These are phyloP conservation scores for Talaromyces wortmannii DNA, from an alignment of 495 filamentous ascomycete species.

Conservation along the genomic window DNA sequence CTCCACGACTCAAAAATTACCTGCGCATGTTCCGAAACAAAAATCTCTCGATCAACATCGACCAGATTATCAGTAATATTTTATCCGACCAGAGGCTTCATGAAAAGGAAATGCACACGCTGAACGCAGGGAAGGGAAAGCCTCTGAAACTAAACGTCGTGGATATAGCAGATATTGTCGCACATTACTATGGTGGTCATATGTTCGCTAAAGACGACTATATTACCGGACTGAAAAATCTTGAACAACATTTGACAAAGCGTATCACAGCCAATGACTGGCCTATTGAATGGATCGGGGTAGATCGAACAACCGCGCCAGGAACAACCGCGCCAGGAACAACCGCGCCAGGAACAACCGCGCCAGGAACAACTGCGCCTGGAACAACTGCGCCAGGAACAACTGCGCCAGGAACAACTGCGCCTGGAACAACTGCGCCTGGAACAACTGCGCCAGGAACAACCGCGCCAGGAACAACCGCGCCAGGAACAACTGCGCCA, in stretches of 20 bases:
- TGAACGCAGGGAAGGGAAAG: background rate
- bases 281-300: background rate
- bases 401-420: too few species aligned
- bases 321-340: too few species aligned
- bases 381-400: too few species aligned
- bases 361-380: too few species aligned
- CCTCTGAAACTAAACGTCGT: background rate
- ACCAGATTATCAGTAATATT: background rate
- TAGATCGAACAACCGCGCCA: background rate
- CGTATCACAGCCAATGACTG: background rate
- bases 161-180: background rate
- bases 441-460: too few species aligned
- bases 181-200: background rate
- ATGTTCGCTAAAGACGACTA: background rate
- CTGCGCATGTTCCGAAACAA: background rate
- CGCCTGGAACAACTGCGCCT: too few species aligned
- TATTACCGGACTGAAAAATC: background rate
- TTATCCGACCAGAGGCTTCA: background rate
- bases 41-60: background rate
- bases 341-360: too few species aligned
- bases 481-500: too few species aligned
- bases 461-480: too few species aligned
- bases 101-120: background rate
- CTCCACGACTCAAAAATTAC: background rate
- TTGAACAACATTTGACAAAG: background rate